Conservation (phyloP, 2,329 filamentous ascomycete genomes). For the Acrocalymma vagum region DNA sequence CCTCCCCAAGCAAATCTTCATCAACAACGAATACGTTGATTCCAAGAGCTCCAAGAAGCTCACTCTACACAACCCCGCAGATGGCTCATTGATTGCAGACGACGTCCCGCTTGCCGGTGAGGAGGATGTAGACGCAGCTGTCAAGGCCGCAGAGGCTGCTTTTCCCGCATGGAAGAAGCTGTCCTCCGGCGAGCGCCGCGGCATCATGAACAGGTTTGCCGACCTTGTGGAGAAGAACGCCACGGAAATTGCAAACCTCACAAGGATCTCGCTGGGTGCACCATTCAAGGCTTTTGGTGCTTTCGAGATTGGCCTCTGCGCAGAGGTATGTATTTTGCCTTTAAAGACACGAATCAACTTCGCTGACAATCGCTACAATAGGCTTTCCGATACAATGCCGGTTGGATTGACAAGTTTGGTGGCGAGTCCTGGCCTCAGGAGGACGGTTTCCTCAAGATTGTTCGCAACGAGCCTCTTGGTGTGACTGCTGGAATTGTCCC, state of each 20-base stretch:
- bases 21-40: slow-evolving; percentile 49
- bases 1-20: slow-evolving; percentile 50
- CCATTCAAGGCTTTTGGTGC: slow-evolving; percentile 55
- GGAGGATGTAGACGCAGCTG: slow-evolving; percentile 56
- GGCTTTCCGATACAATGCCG: slow-evolving; percentile 46
- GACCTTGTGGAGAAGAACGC: slow-evolving; percentile 37
- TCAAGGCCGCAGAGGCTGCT: slow-evolving; percentile 59
- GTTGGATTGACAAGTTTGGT: slow-evolving; percentile 43
- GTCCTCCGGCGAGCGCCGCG: slow-evolving; percentile 30
- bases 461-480: slow-evolving; percentile 53
- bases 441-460: slow-evolving; percentile 55
- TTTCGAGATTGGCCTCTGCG: slow-evolving; percentile 52
- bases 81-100: slow-evolving; percentile 59
- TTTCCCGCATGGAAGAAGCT: slow-evolving; percentile 54
- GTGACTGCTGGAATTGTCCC: slow-evolving; percentile 54
- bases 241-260: slow-evolving; percentile 37
- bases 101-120: slow-evolving; percentile 57
- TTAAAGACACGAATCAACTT: slow-evolving; percentile 30
- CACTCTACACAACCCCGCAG: slow-evolving; percentile 59
- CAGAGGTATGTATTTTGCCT: slow-evolving; percentile 31
- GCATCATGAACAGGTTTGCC: slow-evolving; percentile 43
- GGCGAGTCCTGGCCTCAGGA: slow-evolving; percentile 52
- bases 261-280: slow-evolving; percentile 57
- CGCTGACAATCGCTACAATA: slow-evolving; percentile 18
- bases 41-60: slow-evolving; percentile 55